Percentiles rank a stretch among this genome's conserved stretches.
phyloP scores from a whole-genome alignment of 2,329 filamentous ascomycete species.

The Alternaria incomplexa region DNA sequence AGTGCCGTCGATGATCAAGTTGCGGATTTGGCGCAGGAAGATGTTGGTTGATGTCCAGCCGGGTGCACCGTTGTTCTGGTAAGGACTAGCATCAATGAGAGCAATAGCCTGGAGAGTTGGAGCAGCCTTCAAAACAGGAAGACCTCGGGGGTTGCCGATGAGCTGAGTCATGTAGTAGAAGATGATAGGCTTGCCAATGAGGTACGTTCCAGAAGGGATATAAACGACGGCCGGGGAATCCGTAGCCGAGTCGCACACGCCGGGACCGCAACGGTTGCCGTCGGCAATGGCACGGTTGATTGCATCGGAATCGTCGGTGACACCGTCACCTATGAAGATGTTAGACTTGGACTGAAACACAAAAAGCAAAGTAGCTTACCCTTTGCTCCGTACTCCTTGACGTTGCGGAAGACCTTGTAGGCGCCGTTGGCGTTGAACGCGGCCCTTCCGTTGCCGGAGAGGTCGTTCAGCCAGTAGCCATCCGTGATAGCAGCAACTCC shows the following conservation, averaged over 20 bases:
- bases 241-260: slow-evolving; percentile 54
- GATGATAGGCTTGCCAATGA: slow-evolving; percentile 57
- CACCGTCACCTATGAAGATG: slow-evolving; percentile 40
- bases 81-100: slow-evolving; percentile 65
- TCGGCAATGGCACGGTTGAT: slow-evolving; percentile 58
- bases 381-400: slow-evolving; percentile 53
- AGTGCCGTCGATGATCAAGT: slow-evolving; percentile 67
- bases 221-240: slow-evolving; percentile 63
- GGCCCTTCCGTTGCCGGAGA: slow-evolving; percentile 52
- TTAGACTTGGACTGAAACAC: slow-evolving; percentile 10
- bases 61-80: slow-evolving; percentile 46
- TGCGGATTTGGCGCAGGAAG: slow-evolving; percentile 70
- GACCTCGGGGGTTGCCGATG: slow-evolving; percentile 63
- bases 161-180: slow-evolving; percentile 70
- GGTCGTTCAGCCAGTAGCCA: slow-evolving; percentile 52
- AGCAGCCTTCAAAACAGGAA: slow-evolving; percentile 63
- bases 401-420: slow-evolving; percentile 54
- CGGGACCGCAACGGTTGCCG: slow-evolving; percentile 53
- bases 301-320: slow-evolving; percentile 59
- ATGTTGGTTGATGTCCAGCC: slow-evolving; percentile 64
- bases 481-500: slow-evolving; percentile 13
- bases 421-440: slow-evolving; percentile 46
- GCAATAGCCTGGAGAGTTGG: slow-evolving; percentile 61
- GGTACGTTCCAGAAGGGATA: slow-evolving; percentile 66
- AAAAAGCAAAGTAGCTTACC: slow-evolving; percentile 30